These are phyloP conservation scores for Tulasnella sp. DNA, from an alignment of 768 basidiomycete species.

Conservation along the genomic window DNA sequence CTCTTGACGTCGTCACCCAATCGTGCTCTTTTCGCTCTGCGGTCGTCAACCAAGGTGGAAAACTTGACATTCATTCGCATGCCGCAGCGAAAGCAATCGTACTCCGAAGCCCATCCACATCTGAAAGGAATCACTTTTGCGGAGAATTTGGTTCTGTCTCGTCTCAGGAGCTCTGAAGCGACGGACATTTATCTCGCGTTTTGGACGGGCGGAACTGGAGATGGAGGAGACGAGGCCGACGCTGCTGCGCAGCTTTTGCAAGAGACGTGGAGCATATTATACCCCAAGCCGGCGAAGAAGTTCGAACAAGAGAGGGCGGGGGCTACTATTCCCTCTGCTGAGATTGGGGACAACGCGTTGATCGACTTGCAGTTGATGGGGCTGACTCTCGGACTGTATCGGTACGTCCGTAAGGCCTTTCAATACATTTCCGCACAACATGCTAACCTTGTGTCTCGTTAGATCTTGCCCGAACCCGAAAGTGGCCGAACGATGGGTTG, in stretches of 20 bases:
- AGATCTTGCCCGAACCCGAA: neutral
- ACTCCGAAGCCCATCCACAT: neutral
- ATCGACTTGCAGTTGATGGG: neutral
- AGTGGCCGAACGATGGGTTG: conserved; percentile 2
- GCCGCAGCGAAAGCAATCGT: neutral
- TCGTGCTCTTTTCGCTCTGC: neutral
- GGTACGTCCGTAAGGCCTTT: neutral
- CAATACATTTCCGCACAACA: neutral
- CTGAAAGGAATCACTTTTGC: neutral
- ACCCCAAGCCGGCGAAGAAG: neutral
- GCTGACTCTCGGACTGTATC: neutral
- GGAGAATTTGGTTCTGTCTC: neutral
- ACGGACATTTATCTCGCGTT: neutral
- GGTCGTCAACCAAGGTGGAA: neutral
- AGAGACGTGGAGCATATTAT: neutral
- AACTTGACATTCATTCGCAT: neutral
- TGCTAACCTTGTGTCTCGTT: neutral
- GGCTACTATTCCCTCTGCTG: neutral
- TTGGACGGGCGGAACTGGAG: neutral
- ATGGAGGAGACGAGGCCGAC: neutral
- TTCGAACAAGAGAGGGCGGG: neutral
- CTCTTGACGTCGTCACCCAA: neutral
- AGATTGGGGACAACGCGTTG: neutral
- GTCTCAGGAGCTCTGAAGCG: neutral
- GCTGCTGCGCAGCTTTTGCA: neutral